These are phyloP conservation scores for Chaetoceros muelleri DNA, from an alignment of 108 stramenopile genomes.

Conservation along the genomic window DNA sequence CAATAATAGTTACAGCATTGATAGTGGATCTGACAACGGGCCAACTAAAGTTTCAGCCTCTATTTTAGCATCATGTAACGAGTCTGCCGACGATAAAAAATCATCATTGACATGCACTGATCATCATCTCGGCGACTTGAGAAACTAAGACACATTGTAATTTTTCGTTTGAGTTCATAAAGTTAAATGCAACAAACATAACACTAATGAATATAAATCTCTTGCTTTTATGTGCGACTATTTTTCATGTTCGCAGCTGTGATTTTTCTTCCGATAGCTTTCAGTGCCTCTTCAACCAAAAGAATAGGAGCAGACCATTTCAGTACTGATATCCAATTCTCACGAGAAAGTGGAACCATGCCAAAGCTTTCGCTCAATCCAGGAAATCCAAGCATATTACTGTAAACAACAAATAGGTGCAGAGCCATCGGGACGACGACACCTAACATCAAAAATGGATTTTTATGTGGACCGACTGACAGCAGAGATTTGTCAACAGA, in stretches of 20 bases:
- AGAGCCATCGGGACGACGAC: constrained; percentile 83
- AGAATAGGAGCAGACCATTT: constrained; percentile 82
- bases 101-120: too few species aligned
- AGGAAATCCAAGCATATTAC: constrained; percentile 34
- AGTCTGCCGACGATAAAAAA: too few species aligned
- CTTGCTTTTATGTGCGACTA: too few species aligned
- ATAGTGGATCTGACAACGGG: too few species aligned
- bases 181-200: too few species aligned
- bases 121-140: too few species aligned
- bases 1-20: too few species aligned
- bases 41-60: not conserved
- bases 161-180: too few species aligned
- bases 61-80: too few species aligned
- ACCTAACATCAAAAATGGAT: constrained; percentile 82
- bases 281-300: constrained; percentile 86
- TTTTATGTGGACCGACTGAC: constrained; percentile 78
- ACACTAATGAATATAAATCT: too few species aligned
- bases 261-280: constrained; percentile 47
- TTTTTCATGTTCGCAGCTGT: too few species aligned
- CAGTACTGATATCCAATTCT: constrained; percentile 78
- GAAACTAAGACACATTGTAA: too few species aligned
- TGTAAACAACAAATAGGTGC: constrained; percentile 84
- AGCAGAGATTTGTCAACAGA: constrained; percentile 86
- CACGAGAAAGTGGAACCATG: constrained; percentile 66
- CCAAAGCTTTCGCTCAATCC: constrained; percentile 80